These are phyloP conservation scores for Alternaria sp. DNA, from an alignment of 2,329 filamentous ascomycete genomes.

Conservation along the genomic window DNA sequence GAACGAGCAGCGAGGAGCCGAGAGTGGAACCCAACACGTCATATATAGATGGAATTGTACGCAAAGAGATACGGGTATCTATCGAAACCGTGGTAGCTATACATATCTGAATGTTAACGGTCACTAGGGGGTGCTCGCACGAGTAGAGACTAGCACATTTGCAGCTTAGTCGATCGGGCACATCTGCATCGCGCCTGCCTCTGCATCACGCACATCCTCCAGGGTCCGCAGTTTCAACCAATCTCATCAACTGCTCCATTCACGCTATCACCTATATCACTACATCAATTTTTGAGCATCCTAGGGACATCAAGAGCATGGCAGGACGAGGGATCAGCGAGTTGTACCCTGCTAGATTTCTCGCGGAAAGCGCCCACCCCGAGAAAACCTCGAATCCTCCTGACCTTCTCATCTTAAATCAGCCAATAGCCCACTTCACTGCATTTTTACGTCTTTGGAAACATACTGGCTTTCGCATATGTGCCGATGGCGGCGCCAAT, in stretches of 20 bases:
- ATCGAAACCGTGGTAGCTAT: background rate
- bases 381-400: slow-evolving; percentile 30
- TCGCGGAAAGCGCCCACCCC: slow-evolving; percentile 29
- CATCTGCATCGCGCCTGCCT: slow-evolving; percentile 15
- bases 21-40: background rate
- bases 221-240: background rate
- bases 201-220: background rate
- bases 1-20: background rate
- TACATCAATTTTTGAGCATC: background rate
- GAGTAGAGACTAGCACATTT: slow-evolving; percentile 10
- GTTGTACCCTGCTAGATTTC: slow-evolving; percentile 39
- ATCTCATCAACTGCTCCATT: slow-evolving; percentile 4
- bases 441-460: slow-evolving; percentile 58
- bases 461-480: slow-evolving; percentile 71
- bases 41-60: background rate
- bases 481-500: slow-evolving; percentile 92
- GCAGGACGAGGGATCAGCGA: slow-evolving; percentile 19
- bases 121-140: background rate
- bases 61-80: background rate
- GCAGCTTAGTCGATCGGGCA: slow-evolving; percentile 12
- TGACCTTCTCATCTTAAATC: slow-evolving; percentile 57
- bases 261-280: slow-evolving; percentile 1
- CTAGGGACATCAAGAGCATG: slow-evolving; percentile 19
- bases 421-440: slow-evolving; percentile 57
- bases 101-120: background rate